Percentiles rank a stretch among this genome's conserved stretches.
Conservation (phyloP, 2,329 filamentous ascomycete species). For the Trichophyton simii region DNA sequence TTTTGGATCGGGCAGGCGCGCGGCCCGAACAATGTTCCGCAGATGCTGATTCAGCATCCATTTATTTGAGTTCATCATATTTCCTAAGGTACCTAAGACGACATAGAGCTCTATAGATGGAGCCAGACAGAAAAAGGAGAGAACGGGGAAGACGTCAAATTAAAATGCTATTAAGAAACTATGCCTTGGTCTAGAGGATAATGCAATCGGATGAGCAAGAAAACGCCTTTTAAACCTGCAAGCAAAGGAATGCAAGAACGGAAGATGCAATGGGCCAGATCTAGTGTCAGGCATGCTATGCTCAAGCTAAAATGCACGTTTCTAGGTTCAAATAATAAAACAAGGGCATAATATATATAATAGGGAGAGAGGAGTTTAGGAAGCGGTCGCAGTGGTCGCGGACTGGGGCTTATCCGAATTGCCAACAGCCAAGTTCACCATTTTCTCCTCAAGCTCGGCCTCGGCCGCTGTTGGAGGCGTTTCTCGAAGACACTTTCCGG, state of each 20-base stretch:
- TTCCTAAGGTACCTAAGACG: neutral
- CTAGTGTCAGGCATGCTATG: neutral
- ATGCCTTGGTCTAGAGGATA: neutral
- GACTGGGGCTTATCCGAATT: neutral
- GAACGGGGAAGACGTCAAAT: neutral
- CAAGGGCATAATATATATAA: neutral
- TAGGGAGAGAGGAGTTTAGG: neutral
- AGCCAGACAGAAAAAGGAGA: neutral
- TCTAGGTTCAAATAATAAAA: neutral
- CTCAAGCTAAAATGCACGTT: neutral
- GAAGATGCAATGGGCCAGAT: neutral
- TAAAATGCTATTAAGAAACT: neutral
- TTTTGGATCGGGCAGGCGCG: neutral
- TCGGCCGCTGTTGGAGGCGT: constrained; percentile 13
- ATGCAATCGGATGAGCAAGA: neutral
- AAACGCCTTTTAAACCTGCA: neutral
- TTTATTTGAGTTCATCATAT: neutral
- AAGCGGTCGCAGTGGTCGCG: neutral
- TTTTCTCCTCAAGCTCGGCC: constrained; percentile 13
- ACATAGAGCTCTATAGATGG: neutral
- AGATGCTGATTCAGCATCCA: neutral
- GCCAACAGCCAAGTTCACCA: constrained; percentile 12
- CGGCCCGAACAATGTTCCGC: neutral
- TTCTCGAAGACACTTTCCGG: constrained; percentile 28
- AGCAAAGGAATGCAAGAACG: neutral